A percentile compares a stretch with the other conserved stretches of the same genome.
phyloP scores from a whole-genome alignment of 805 yeast genomes.

The Candida oleophila region DNA sequence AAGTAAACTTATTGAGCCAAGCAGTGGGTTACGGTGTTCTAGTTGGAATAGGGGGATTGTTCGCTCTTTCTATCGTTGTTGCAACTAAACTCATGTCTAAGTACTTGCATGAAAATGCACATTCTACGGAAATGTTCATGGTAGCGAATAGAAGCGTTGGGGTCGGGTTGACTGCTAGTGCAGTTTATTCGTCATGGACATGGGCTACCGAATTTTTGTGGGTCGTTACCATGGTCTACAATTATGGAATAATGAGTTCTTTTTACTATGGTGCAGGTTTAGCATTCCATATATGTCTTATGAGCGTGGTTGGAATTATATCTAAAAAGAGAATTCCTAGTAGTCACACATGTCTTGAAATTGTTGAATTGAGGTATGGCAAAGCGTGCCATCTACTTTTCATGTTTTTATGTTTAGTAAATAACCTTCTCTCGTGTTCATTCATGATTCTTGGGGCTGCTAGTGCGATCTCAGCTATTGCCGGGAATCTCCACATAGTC shows the following conservation, averaged over 20 bases:
- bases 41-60: constrained; percentile 29
- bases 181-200: constrained; percentile 26
- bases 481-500: constrained; percentile 26
- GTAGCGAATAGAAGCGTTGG: constrained; percentile 25
- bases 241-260: constrained; percentile 23
- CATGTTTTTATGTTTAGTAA: constrained; percentile 23
- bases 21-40: constrained; percentile 31
- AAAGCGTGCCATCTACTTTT: constrained; percentile 20
- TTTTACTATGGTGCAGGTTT: constrained; percentile 26
- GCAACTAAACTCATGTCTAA: constrained; percentile 22
- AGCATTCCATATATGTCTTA: constrained; percentile 24
- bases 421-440: constrained; percentile 23
- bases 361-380: constrained; percentile 28
- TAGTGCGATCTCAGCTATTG: constrained; percentile 25
- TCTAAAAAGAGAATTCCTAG: constrained; percentile 27
- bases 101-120: constrained; percentile 23
- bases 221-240: constrained; percentile 24
- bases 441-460: constrained; percentile 28
- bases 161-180: constrained; percentile 20
- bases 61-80: constrained; percentile 27
- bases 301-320: constrained; percentile 24
- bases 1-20: constrained; percentile 19
- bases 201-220: constrained; percentile 29
- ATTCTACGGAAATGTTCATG: constrained; percentile 26
- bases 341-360: constrained; percentile 28